These are phyloP conservation scores for Aureobasidium subglaciale DNA, from an alignment of 2,329 filamentous ascomycete genomes.

Conservation along the genomic window DNA sequence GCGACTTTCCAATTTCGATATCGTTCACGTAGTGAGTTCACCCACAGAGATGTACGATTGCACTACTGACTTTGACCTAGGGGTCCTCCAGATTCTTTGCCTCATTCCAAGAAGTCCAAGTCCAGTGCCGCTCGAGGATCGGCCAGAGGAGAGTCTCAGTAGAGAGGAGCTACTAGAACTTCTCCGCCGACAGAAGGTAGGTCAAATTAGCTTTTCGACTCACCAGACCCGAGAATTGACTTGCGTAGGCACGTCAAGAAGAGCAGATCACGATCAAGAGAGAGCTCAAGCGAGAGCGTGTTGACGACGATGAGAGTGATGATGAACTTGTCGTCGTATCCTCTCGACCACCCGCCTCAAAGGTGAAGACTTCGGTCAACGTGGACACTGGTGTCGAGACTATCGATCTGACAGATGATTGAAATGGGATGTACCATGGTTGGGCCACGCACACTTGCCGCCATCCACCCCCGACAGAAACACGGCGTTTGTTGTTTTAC, in stretches of 20 bases:
- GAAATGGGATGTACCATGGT: no score
- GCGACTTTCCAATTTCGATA: constrained; percentile 21
- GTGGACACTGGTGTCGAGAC: not conserved
- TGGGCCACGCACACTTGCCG: no score
- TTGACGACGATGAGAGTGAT: not conserved
- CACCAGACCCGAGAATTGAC: not conserved
- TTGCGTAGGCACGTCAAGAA: not conserved
- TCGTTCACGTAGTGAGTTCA: constrained; percentile 19
- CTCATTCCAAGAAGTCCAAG: constrained; percentile 22
- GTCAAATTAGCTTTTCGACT: no score
- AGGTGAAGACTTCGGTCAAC: not conserved
- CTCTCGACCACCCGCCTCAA: not conserved
- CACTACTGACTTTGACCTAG: constrained; percentile 15
- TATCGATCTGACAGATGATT: constrained; percentile 3
- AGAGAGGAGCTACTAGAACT: constrained; percentile 18
- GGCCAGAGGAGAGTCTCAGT: constrained; percentile 15
- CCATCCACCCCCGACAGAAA: no score
- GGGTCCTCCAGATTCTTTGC: constrained; percentile 17
- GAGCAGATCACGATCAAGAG: not conserved
- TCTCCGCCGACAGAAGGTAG: constrained; percentile 12
- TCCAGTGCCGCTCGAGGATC: constrained; percentile 19
- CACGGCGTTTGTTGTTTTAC: not conserved
- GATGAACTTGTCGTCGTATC: not conserved
- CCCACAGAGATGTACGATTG: constrained; percentile 22
- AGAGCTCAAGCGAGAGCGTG: constrained; percentile 9